Percentiles rank a stretch among this genome's conserved stretches.
These are phyloP conservation scores for Leccinum subtestaceum DNA, from an alignment of 768 basidiomycete species.

Conservation along the genomic window DNA sequence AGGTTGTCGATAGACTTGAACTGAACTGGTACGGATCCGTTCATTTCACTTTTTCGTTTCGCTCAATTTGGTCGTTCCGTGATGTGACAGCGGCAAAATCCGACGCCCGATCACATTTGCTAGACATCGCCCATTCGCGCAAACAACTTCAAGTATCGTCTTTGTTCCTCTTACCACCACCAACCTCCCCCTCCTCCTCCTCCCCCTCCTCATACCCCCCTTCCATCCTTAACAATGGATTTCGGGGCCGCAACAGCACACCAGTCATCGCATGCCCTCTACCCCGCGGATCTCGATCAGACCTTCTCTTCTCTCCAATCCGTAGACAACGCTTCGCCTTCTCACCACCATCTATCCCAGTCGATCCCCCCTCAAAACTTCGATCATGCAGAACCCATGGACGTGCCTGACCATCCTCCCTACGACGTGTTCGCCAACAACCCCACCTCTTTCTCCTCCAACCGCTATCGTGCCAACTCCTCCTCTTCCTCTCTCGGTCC, in stretches of 20 bases:
- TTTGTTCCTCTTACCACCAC: slow-evolving; percentile 35
- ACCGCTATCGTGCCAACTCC: slow-evolving; percentile 69
- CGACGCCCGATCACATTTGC: slow-evolving; percentile 56
- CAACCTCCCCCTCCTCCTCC: slow-evolving; percentile 24
- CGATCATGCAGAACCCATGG: slow-evolving; percentile 55
- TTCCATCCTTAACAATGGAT: slow-evolving; percentile 52
- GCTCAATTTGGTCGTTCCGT: slow-evolving; percentile 40
- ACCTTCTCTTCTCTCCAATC: slow-evolving; percentile 48
- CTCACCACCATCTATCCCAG: slow-evolving; percentile 35
- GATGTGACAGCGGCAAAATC: slow-evolving; percentile 46
- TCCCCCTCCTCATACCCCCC: slow-evolving; percentile 33
- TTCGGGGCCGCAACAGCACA: slow-evolving; percentile 37
- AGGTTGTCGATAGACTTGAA: slow-evolving; percentile 5
- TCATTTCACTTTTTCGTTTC: slow-evolving; percentile 11
- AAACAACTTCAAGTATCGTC: slow-evolving; percentile 31
- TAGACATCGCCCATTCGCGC: slow-evolving; percentile 37
- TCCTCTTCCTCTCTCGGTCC: slow-evolving; percentile 68
- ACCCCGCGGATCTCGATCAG: slow-evolving; percentile 57
- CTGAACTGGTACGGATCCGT: slow-evolving; percentile 31
- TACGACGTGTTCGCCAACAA: slow-evolving; percentile 66
- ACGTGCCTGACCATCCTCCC: slow-evolving; percentile 51
- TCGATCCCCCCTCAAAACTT: slow-evolving; percentile 41
- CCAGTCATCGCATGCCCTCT: slow-evolving; percentile 43
- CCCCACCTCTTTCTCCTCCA: slow-evolving; percentile 45
- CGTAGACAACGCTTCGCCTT: slow-evolving; percentile 36